These are phyloP conservation scores for Penicillium bialowiezense DNA, from an alignment of 495 filamentous ascomycete species.

Conservation along the genomic window DNA sequence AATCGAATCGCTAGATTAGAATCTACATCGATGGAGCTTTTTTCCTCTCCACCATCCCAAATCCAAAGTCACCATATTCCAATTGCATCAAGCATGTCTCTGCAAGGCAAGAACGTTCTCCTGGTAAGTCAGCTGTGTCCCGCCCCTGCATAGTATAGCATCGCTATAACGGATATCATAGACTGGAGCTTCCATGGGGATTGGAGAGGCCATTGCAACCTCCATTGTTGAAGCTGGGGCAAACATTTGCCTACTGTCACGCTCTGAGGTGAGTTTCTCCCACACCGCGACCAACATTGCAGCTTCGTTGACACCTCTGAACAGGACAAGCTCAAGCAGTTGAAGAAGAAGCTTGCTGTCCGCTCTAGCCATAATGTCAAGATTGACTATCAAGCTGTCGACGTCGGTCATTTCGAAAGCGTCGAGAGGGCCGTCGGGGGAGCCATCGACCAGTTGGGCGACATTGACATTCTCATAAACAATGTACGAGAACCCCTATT, in stretches of 20 bases:
- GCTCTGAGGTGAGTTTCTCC: neutral
- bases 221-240: slow-evolving; percentile 16
- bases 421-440: neutral
- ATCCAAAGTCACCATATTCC: no score
- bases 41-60: no score
- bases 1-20: no score
- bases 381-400: neutral
- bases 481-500: neutral
- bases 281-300: no score
- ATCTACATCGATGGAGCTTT: no score
- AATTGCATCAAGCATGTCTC: no score
- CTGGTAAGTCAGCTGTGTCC: no score
- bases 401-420: neutral
- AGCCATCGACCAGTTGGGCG: neutral
- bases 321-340: neutral
- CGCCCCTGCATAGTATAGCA: no score
- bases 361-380: neutral
- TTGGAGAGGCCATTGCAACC: slow-evolving; percentile 30
- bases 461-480: neutral
- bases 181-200: slow-evolving; percentile 35
- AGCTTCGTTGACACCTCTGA: neutral
- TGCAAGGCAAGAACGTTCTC: no score
- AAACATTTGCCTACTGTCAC: slow-evolving; percentile 19
- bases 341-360: neutral
- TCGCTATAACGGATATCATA: no score